phyloP scores from a whole-genome alignment of 1,284 basidiomycete genomes.

The Ustilago vetiveriae region DNA sequence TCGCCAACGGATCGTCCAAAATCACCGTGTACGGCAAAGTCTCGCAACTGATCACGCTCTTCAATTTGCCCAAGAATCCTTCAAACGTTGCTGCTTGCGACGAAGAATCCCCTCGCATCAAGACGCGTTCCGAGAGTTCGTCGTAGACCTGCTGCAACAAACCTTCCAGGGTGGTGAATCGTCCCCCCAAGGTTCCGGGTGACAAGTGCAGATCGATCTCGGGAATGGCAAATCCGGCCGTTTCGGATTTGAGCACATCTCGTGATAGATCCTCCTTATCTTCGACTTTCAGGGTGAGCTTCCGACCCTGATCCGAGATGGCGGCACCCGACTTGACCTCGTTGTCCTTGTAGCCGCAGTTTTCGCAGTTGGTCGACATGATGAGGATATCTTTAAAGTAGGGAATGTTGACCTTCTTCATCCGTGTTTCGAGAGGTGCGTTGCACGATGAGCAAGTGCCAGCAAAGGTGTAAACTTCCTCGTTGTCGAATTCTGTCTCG shows the following conservation, averaged over 20 bases:
- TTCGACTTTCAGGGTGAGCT: constrained; percentile 87
- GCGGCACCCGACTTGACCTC: constrained; percentile 95
- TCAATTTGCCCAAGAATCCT: constrained; percentile 79
- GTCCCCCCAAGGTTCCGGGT: constrained; percentile 94
- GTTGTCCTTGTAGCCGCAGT: constrained; percentile 95
- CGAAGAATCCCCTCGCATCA: constrained; percentile 77
- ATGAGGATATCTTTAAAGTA: constrained; percentile 99
- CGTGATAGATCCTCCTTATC: constrained; percentile 92
- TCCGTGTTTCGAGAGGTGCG: constrained; percentile 82
- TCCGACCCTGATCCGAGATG: constrained; percentile 84
- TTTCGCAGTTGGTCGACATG: constrained; percentile 97
- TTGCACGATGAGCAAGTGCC: constrained; percentile 90
- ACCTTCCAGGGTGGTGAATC: constrained; percentile 97
- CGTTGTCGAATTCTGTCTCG: constrained; percentile 71
- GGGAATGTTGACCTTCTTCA: constrained; percentile 97
- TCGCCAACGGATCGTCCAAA: constrained; percentile 92
- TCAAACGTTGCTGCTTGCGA: constrained; percentile 49
- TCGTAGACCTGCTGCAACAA: constrained; percentile 94
- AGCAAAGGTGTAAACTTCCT: constrained; percentile 90
- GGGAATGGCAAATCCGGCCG: constrained; percentile 87
- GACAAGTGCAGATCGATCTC: constrained; percentile 93
- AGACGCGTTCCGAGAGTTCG: constrained; percentile 90
- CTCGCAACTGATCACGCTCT: constrained; percentile 59
- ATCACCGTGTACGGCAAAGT: constrained; percentile 76
- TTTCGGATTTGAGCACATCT: constrained; percentile 78